phyloP scores from a whole-genome alignment of 495 filamentous ascomycete species.

The Aspergillus incahuasiensis region DNA sequence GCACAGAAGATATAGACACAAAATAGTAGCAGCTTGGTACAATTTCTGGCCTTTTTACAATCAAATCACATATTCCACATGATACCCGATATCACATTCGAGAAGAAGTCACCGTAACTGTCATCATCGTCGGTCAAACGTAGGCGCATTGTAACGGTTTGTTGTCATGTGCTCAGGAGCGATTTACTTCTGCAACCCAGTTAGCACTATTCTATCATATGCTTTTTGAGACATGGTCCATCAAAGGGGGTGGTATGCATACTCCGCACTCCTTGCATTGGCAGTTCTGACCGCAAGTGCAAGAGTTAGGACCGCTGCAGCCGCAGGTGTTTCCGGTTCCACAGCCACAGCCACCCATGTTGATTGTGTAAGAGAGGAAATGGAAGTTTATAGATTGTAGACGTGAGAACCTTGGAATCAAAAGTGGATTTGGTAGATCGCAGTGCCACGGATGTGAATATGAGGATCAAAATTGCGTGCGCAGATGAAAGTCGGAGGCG shows the following conservation, averaged over 20 bases:
- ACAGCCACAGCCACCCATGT: conserved; percentile 38
- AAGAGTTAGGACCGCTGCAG: conserved; percentile 35
- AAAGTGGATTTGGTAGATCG: background rate
- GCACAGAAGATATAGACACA: too few species aligned
- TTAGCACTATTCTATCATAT: conserved; percentile 15
- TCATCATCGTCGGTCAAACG: background rate
- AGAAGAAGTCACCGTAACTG: background rate
- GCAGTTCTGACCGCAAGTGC: conserved; percentile 37
- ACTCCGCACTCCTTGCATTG: conserved; percentile 46
- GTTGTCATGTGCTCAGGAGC: too few species aligned
- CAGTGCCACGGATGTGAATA: conserved; percentile 2
- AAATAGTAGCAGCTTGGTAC: too few species aligned
- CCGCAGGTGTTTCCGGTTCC: conserved; percentile 31
- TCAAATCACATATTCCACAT: conserved; percentile 5
- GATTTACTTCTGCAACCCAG: background rate
- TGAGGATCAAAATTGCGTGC: background rate
- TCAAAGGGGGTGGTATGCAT: conserved; percentile 23
- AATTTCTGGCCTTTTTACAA: too few species aligned
- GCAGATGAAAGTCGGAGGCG: background rate
- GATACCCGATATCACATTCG: conserved; percentile 5
- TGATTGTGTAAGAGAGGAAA: too few species aligned
- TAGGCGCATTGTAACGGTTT: background rate
- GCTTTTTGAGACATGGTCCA: background rate
- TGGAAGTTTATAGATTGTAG: too few species aligned
- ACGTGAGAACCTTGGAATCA: background rate